A percentile compares a stretch with the other conserved stretches of the same genome.
phyloP scores from a whole-genome alignment of 2,329 filamentous ascomycete species.

The Penicillium rolfsii region DNA sequence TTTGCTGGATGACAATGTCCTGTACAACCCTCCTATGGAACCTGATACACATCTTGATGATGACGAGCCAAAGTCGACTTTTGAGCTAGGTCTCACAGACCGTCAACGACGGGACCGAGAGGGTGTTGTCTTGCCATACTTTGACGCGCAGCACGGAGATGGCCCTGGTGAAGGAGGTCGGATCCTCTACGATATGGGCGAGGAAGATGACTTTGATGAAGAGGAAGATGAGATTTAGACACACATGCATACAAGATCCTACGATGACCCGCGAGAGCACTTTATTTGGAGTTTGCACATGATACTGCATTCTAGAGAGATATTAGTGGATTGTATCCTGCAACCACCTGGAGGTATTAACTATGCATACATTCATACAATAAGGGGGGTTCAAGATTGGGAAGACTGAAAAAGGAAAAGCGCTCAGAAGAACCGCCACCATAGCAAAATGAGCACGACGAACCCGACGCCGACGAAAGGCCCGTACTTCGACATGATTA shows the following conservation, averaged over 20 bases:
- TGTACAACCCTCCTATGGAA: conserved; percentile 60
- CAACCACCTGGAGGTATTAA: conserved; percentile 39
- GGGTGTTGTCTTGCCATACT: conserved; percentile 90
- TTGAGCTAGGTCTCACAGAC: conserved; percentile 83
- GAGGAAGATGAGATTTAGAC: conserved; percentile 85
- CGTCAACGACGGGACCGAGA: conserved; percentile 86
- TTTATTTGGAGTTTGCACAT: conserved; percentile 5
- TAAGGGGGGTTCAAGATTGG: conserved; percentile 8
- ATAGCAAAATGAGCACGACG: conserved; percentile 83
- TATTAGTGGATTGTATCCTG: conserved; percentile 35
- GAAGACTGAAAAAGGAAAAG: conserved; percentile 12
- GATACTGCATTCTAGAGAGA: conserved; percentile 19
- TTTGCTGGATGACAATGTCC: conserved; percentile 75
- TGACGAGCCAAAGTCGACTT: conserved; percentile 72
- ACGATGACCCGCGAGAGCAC: not conserved
- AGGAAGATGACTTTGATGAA: conserved; percentile 95
- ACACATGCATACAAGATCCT: not conserved
- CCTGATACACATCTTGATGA: conserved; percentile 49
- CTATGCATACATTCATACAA: conserved; percentile 44
- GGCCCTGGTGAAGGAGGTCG: conserved; percentile 80
- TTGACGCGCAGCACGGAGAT: conserved; percentile 81
- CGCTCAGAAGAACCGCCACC: conserved; percentile 84
- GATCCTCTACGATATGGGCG: conserved; percentile 95
- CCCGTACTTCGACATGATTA: conserved; percentile 66
- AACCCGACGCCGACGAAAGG: conserved; percentile 81